Base-by-base conservation (phyloP, 169 alveolate genomes). In the Theileria parva region DNA sequence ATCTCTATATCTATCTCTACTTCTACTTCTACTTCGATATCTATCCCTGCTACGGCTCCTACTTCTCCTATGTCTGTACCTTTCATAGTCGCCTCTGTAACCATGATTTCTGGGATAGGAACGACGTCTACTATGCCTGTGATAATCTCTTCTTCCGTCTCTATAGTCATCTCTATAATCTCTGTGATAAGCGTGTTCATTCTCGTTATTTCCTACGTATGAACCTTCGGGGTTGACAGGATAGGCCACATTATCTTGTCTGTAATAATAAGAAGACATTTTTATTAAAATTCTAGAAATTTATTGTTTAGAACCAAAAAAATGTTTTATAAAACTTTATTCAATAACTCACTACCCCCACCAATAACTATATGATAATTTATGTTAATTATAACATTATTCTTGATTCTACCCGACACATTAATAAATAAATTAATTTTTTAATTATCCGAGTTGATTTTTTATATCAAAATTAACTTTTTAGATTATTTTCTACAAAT, bases 1-100 rank as follows among this genome's bases (percentile, higher is more conserved):
- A 66, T 48, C 21, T 74, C 92, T 39, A 51, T 59, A 68, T 23
- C 78, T 80, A n/a, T 25, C 59, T 28, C 79, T 50, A 66, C 27
- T 9, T 74, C 92, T 5, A 19, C 37, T 28, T 44, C 91, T 80
- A 27, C 55, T 17, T 17, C 80, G 61, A 48, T 60, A 21, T 23
- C 50, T 7, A n/a, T 83, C 76, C 77, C 86, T 59, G 19, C 72
- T 50, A 50, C 61, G 21, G 15, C 64, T 37, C 2, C 80, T 27
- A 15, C 80, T 37, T 39, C 80, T 79, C 79, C 21, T 70, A 19
- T 23, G 64, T 19, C 77, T 23, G 44, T 75, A 71, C 63, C 80
- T 39, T 2, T 78, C 30, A 11, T 64, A 34, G 30, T 77, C 80
- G 13, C 74, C 74, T 39, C 74, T 34, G 65, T 71, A 30, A n/a